phyloP scores from a whole-genome alignment of 176 grass and related monocot genomes.

The Triticum urartu region DNA sequence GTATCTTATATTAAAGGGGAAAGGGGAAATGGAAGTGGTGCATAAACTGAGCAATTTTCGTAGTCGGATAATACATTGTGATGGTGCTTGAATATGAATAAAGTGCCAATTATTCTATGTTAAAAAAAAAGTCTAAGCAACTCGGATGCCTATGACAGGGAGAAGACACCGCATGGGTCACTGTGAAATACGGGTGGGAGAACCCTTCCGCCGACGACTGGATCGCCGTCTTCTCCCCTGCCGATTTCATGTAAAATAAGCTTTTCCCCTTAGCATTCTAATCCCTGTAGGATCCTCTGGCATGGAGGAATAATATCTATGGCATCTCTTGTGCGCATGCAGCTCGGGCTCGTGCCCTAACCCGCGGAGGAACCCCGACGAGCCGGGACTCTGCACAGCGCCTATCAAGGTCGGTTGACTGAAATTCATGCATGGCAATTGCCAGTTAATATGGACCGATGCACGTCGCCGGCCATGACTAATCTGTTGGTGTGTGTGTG shows the following conservation, averaged over 20 bases:
- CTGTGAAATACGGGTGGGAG: slow-evolving; percentile 40
- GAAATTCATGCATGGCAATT: not conserved
- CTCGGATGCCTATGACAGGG: slow-evolving; percentile 30
- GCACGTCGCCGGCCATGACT: not conserved
- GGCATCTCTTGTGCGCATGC: not conserved
- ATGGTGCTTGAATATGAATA: too few species aligned
- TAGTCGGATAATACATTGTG: too few species aligned
- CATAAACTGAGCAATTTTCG: too few species aligned
- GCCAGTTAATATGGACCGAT: not conserved
- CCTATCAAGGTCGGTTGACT: slow-evolving; percentile 63
- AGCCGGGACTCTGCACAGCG: slow-evolving; percentile 73
- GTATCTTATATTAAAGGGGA: too few species aligned
- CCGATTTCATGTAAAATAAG: slow-evolving; percentile 55
- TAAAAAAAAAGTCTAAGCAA: not conserved
- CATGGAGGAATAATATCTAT: too few species aligned
- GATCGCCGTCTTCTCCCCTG: slow-evolving; percentile 86
- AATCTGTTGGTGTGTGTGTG: not conserved
- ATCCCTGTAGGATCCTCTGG: too few species aligned
- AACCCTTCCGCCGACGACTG: slow-evolving; percentile 55
- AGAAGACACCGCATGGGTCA: slow-evolving; percentile 68
- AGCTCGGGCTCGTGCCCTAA: slow-evolving; percentile 58
- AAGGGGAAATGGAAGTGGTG: too few species aligned
- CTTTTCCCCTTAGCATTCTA: too few species aligned
- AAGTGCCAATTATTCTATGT: too few species aligned
- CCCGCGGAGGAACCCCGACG: slow-evolving; percentile 22